These are phyloP conservation scores for Mycena vitilis DNA, from an alignment of 768 basidiomycete genomes.

Conservation along the genomic window DNA sequence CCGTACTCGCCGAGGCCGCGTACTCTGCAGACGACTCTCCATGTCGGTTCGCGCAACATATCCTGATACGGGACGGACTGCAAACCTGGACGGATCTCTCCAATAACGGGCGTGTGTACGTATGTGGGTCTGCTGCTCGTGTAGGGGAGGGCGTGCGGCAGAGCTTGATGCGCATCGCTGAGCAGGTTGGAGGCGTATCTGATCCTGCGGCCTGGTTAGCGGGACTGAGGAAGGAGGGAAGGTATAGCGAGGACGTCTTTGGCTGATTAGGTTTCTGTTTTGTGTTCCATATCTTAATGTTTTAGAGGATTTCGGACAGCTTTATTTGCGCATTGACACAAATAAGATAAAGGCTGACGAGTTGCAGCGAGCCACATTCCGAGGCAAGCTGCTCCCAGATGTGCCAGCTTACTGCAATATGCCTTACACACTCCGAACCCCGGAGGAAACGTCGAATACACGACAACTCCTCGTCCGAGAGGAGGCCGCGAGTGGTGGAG, in stretches of 20 bases:
- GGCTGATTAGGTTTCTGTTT: slow-evolving; percentile 1
- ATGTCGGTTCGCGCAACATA: slow-evolving; percentile 30
- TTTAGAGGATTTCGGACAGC: no score
- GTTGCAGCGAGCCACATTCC: no score
- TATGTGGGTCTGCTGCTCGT: slow-evolving; percentile 17
- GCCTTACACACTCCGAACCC: no score
- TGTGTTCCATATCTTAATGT: no score
- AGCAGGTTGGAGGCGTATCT: slow-evolving; percentile 21
- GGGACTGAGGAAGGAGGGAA: slow-evolving; percentile 22
- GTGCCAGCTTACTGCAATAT: no score
- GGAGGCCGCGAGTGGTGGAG: no score
- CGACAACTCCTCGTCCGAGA: no score
- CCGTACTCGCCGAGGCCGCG: slow-evolving; percentile 22
- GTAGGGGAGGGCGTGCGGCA: slow-evolving; percentile 16
- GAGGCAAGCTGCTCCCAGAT: no score
- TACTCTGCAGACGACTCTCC: slow-evolving; percentile 27
- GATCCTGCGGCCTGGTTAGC: slow-evolving; percentile 19
- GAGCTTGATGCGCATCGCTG: slow-evolving; percentile 21
- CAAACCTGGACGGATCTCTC: slow-evolving; percentile 27
- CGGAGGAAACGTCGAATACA: no score
- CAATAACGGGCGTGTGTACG: slow-evolving; percentile 26
- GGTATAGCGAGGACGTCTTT: slow-evolving; percentile 34
- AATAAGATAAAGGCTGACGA: no score
- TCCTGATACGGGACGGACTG: slow-evolving; percentile 28
- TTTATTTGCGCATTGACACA: no score